phyloP scores from a whole-genome alignment of 176 grass and related monocot genomes.

The Zoysia pacifica region DNA sequence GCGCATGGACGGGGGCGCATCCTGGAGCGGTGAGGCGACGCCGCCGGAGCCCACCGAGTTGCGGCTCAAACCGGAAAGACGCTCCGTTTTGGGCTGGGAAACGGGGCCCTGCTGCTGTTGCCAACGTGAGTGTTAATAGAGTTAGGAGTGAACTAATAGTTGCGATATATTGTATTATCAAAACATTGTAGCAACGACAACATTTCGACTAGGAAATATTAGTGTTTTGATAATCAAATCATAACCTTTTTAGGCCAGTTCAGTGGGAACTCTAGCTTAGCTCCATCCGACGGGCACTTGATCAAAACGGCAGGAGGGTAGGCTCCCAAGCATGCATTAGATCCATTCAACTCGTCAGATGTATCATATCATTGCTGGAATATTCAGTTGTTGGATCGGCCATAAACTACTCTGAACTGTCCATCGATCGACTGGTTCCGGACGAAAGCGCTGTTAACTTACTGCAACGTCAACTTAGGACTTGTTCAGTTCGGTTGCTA shows the following conservation, averaged over 20 bases:
- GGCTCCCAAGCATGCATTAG: too few relatives aligned
- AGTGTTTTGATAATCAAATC: too few relatives aligned
- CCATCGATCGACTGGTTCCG: not conserved
- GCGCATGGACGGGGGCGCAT: conserved; percentile 30
- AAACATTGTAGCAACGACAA: too few relatives aligned
- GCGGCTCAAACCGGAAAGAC: conserved; percentile 40
- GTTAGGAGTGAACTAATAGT: too few relatives aligned
- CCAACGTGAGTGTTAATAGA: not conserved
- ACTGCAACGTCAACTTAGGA: not conserved
- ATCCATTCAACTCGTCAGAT: too few relatives aligned
- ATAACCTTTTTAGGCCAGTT: too few relatives aligned
- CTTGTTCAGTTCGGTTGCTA: too few relatives aligned
- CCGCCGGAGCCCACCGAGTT: not conserved
- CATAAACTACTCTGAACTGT: not conserved
- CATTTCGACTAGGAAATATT: too few relatives aligned
- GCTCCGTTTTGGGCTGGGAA: conserved; percentile 29
- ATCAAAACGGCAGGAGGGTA: too few relatives aligned
- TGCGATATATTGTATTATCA: too few relatives aligned
- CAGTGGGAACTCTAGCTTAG: too few relatives aligned
- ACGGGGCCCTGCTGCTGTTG: not conserved
- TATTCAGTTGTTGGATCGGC: not conserved
- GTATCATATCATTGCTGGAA: not conserved
- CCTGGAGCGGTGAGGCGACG: conserved; percentile 22
- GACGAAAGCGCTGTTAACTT: conserved; percentile 20
- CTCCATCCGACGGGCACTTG: too few relatives aligned